Evolutionary conservation across 495 filamentous ascomycete genomes (phyloP).

Genomic region (Neurospora sp.): DNA sequence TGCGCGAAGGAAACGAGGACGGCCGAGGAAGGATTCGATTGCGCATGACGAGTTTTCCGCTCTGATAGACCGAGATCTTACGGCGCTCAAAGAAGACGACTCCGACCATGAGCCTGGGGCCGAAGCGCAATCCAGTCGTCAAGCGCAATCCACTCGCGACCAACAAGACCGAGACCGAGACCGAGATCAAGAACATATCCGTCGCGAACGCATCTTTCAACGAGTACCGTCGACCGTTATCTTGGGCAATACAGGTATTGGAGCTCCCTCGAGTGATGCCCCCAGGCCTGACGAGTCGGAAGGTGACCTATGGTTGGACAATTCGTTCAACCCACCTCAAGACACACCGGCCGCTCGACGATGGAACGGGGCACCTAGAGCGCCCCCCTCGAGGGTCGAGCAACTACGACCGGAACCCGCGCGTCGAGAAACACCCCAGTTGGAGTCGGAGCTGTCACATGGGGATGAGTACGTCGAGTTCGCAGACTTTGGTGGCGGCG

Average conservation of each 20-base stretch:
- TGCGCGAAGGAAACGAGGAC: constrained; percentile 19
- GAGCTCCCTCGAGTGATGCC: not conserved
- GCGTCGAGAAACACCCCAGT: constrained; percentile 1
- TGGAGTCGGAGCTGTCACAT: constrained; percentile 7
- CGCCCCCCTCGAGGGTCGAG: not conserved
- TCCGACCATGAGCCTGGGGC: not conserved
- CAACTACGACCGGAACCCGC: not conserved
- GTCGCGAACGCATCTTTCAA: not conserved
- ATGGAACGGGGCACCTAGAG: not conserved
- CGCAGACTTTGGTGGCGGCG: constrained; percentile 6
- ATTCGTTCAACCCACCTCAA: not conserved
- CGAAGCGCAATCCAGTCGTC: not conserved
- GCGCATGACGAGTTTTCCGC: constrained; percentile 8
- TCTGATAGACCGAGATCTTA: constrained; percentile 5
- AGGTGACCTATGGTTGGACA: not conserved
- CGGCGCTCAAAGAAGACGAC: constrained; percentile 1
- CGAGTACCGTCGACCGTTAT: not conserved
- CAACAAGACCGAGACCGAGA: not conserved
- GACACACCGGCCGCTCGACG: not conserved
- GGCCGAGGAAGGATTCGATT: constrained; percentile 16
- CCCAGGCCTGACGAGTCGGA: not conserved
- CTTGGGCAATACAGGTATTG: not conserved
- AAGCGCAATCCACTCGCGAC: not conserved
- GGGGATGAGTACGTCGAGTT: constrained; percentile 8
- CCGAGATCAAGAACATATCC: not conserved